Base-by-base conservation (phyloP, 106 monocot genomes). In the Acorus gramineus region DNA sequence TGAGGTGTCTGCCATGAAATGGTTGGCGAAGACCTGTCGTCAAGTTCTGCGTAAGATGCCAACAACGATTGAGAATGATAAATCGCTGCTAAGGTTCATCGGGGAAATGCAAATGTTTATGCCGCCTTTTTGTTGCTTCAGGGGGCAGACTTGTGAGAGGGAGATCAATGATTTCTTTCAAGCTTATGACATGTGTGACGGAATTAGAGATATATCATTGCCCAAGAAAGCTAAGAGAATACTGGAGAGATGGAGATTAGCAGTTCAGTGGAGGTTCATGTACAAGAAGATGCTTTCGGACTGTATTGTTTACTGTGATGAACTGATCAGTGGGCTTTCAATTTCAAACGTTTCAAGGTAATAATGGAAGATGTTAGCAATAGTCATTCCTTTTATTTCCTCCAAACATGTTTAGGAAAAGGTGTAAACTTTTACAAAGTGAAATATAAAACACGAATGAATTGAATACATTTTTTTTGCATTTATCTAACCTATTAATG, bases 171-270 rank as follows among this genome's bases (percentile, higher is more conserved):
- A 61, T 13, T 77, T 86, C 66, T 14, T 86, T 45, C 9, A 64
- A 68, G 64, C 50, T 11, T 76, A 80, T 70, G 75, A 73, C 42
- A 50, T 79, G 60, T 6, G 55, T 2, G 46, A 60, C 1, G 61
- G 59, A 4, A 7, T 52, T 60, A 45, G 3, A 43, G 12, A 57
- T 49, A 46, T 6, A 49, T 44, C 62, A 54, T 66, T 84, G 14
- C 53, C 76, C 3, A 42, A 42, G 7, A 91, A 81, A 57, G 50
- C 60, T 50, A 59, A 52, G 66, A 83, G 66, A 60, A 81, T 83
- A 42, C 44, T 89, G 62, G 81, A 81, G 53, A 96, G 88, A 71
- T 85, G 80, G 77, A 84, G 63, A 80, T 71, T 89, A 68, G 81
- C 81, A 42, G 73, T 98, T 45, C 67, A 79, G 10, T 98, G 98